A percentile compares a stretch with the other conserved stretches of the same genome.
Evolutionary conservation across 2,329 filamentous ascomycete genomes (phyloP).

Genomic region (Diaporthe batatas): DNA sequence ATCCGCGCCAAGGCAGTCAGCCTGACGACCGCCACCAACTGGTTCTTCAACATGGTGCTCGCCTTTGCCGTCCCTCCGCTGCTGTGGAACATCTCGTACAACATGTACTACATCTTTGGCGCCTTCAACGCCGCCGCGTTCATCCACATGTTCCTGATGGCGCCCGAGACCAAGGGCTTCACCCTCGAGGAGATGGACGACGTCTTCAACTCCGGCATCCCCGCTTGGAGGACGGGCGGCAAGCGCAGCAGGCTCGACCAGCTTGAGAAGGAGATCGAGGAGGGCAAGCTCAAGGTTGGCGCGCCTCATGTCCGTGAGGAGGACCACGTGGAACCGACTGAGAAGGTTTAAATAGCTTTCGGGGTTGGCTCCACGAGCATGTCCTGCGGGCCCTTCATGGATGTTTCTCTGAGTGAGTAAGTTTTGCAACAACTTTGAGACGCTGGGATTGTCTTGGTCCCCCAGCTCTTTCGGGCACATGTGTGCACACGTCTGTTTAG

Average conservation of each 20-base stretch:
- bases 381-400: neutral
- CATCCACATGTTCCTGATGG: conserved; percentile 74
- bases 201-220: conserved; percentile 73
- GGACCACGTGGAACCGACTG: neutral
- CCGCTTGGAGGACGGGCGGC: conserved; percentile 67
- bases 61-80: conserved; percentile 66
- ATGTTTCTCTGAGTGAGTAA: neutral
- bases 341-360: conserved; percentile 13
- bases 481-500: neutral
- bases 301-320: neutral
- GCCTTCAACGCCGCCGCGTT: conserved; percentile 78
- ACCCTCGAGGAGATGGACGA: conserved; percentile 83
- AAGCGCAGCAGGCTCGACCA: conserved; percentile 61
- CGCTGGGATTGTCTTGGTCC: neutral
- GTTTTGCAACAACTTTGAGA: neutral
- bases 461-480: neutral
- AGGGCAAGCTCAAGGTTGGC: conserved; percentile 57
- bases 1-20: conserved; percentile 61
- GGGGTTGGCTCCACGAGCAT: neutral
- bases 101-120: conserved; percentile 81
- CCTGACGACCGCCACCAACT: conserved; percentile 56
- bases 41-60: conserved; percentile 66
- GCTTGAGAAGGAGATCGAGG: conserved; percentile 62
- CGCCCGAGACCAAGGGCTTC: conserved; percentile 78
- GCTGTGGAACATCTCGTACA: conserved; percentile 65